Percentiles rank a stretch among this genome's conserved stretches.
Conservation (phyloP, 1,139 yeast species). For the Taphrina pruni region DNA sequence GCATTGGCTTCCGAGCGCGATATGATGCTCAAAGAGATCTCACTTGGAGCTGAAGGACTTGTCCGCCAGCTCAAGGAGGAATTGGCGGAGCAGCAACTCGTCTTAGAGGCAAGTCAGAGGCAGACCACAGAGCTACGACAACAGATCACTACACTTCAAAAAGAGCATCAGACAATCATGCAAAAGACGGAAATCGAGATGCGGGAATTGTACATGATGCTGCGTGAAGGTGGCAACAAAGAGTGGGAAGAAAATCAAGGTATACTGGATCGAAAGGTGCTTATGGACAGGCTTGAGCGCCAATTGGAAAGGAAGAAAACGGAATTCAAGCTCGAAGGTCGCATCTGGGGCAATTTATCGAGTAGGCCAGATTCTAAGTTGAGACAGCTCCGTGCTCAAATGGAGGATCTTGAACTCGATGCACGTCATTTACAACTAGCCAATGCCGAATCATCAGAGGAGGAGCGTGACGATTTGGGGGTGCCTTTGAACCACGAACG, state of each 20-base stretch:
- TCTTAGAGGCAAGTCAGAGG: conserved; percentile 69
- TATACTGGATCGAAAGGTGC: conserved; percentile 50
- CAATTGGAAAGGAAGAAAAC: conserved; percentile 69
- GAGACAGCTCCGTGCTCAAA: conserved; percentile 72
- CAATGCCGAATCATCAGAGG: conserved; percentile 18
- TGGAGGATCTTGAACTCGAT: conserved; percentile 30
- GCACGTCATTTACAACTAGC: conserved; percentile 26
- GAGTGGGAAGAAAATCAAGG: conserved; percentile 47
- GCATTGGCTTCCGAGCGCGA: conserved; percentile 87
- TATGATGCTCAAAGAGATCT: conserved; percentile 71
- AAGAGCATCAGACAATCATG: conserved; percentile 72
- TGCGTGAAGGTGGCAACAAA: conserved; percentile 56
- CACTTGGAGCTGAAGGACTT: conserved; percentile 83
- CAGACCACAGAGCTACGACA: conserved; percentile 66
- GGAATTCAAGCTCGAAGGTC: conserved; percentile 61
- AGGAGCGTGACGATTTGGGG: background rate
- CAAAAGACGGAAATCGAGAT: conserved; percentile 88
- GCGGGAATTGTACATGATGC: conserved; percentile 78
- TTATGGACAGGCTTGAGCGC: conserved; percentile 53
- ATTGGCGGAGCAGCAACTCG: conserved; percentile 72
- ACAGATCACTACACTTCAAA: conserved; percentile 72
- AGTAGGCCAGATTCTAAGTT: conserved; percentile 74
- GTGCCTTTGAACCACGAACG: background rate
- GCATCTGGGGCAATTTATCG: conserved; percentile 58
- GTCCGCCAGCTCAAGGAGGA: conserved; percentile 74